Evolutionary conservation across 2,329 filamentous ascomycete genomes (phyloP).

Genomic region (Penicillium sp.): DNA sequence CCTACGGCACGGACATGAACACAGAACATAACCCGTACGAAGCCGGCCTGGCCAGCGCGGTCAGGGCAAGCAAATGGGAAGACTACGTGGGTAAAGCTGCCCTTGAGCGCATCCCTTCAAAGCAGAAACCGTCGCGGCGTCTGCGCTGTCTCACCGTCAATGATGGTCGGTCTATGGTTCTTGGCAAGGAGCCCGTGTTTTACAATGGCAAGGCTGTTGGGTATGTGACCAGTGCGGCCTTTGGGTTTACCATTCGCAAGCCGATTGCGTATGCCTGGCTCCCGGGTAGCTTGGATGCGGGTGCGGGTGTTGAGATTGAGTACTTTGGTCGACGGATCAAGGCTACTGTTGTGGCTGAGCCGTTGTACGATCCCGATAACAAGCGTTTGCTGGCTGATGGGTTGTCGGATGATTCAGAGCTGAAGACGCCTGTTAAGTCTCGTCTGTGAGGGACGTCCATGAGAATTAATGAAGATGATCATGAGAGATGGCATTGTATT

Average conservation of each 20-base stretch:
- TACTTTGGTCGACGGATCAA: slow-evolving; percentile 61
- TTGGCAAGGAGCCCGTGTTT: slow-evolving; percentile 67
- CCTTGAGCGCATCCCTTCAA: slow-evolving; percentile 46
- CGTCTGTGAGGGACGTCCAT: slow-evolving; percentile 15
- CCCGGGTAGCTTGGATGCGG: slow-evolving; percentile 52
- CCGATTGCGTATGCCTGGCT: slow-evolving; percentile 65
- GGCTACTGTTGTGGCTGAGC: slow-evolving; percentile 59
- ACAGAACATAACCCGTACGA: slow-evolving; percentile 65
- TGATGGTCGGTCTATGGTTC: slow-evolving; percentile 59
- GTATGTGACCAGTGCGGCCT: slow-evolving; percentile 65
- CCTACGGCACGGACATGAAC: slow-evolving; percentile 62
- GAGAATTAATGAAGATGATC: neutral
- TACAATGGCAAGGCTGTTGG: slow-evolving; percentile 52
- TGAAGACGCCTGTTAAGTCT: slow-evolving; percentile 17
- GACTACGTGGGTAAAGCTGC: slow-evolving; percentile 58
- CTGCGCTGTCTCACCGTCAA: slow-evolving; percentile 58
- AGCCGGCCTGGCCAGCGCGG: slow-evolving; percentile 57
- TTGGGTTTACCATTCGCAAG: slow-evolving; percentile 62
- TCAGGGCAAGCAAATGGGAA: slow-evolving; percentile 45
- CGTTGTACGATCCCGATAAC: slow-evolving; percentile 52
- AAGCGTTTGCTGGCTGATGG: slow-evolving; percentile 37
- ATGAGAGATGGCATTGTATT: neutral
- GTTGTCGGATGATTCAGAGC: slow-evolving; percentile 10
- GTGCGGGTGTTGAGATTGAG: slow-evolving; percentile 60
- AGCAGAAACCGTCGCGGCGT: slow-evolving; percentile 41